Conservation (phyloP, 192 early-diverging fungal genomes). For the Coemansia interrupta region DNA sequence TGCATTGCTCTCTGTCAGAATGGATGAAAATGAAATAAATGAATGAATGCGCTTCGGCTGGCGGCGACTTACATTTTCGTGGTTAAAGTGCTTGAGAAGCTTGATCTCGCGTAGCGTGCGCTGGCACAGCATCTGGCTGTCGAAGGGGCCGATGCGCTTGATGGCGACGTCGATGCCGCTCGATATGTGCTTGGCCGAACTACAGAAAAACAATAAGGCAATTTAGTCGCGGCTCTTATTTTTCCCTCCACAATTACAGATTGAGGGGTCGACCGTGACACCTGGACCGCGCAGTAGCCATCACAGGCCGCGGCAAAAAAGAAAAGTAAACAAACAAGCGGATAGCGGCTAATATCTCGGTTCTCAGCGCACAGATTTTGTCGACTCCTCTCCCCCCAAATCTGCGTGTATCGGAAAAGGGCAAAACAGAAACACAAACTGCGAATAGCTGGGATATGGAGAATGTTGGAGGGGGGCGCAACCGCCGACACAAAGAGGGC, state of each 20-base stretch:
- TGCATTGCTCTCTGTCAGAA: background rate
- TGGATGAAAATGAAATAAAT: too few relatives aligned
- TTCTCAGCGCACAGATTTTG: too few relatives aligned
- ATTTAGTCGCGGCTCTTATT: too few relatives aligned
- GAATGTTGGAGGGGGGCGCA: background rate
- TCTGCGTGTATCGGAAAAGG: background rate
- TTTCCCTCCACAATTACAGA: too few relatives aligned
- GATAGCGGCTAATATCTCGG: too few relatives aligned
- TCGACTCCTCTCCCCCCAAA: background rate
- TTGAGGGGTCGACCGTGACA: too few relatives aligned
- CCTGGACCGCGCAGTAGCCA: too few relatives aligned
- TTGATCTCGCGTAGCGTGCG: slow-evolving; percentile 82
- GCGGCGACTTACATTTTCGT: slow-evolving; percentile 64
- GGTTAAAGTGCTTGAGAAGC: slow-evolving; percentile 78
- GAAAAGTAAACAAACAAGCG: too few relatives aligned
- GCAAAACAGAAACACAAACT: background rate
- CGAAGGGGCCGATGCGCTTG: slow-evolving; percentile 86
- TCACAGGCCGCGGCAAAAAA: too few relatives aligned
- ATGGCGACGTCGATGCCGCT: slow-evolving; percentile 85
- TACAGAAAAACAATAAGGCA: slow-evolving; percentile 20
- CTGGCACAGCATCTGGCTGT: slow-evolving; percentile 79
- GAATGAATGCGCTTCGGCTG: background rate
- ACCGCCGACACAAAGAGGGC: background rate
- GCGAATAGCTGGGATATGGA: too few relatives aligned
- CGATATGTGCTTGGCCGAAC: slow-evolving; percentile 76